Evolutionary conservation across 2,329 filamentous ascomycete species (phyloP).

Genomic region (Dothistroma pini): DNA sequence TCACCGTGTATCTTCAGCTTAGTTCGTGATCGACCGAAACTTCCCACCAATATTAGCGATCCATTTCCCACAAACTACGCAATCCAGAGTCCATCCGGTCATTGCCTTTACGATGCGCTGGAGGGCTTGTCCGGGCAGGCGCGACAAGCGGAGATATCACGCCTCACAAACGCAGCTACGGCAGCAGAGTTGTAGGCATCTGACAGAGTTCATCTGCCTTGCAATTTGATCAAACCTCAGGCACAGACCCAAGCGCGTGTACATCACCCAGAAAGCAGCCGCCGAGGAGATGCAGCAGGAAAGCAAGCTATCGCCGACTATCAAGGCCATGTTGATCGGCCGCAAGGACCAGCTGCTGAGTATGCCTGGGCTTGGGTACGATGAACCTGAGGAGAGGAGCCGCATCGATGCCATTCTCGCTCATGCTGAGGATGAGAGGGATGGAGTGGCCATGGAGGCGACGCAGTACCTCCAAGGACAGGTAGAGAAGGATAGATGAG

Average conservation of each 20-base stretch:
- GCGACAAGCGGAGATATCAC: too few species aligned
- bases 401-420: not conserved
- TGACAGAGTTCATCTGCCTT: too few species aligned
- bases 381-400: not conserved
- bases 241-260: too few species aligned
- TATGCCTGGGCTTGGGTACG: not conserved
- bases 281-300: not conserved
- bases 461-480: not conserved
- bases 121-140: too few species aligned
- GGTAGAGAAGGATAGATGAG: not conserved
- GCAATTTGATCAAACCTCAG: too few species aligned
- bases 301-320: not conserved
- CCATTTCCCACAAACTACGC: too few species aligned
- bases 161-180: too few species aligned
- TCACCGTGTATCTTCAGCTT: too few species aligned
- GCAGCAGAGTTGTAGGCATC: too few species aligned
- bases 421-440: not conserved
- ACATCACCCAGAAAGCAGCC: too few species aligned
- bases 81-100: not conserved
- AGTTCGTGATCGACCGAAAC: too few species aligned
- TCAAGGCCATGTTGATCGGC: not conserved
- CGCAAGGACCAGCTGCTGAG: not conserved
- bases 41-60: too few species aligned
- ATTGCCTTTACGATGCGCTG: not conserved
- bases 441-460: not conserved